A percentile compares a stretch with the other conserved stretches of the same genome.
Evolutionary conservation across 345 rosid genomes (phyloP).

Genomic region (Mercurialis annua): DNA sequence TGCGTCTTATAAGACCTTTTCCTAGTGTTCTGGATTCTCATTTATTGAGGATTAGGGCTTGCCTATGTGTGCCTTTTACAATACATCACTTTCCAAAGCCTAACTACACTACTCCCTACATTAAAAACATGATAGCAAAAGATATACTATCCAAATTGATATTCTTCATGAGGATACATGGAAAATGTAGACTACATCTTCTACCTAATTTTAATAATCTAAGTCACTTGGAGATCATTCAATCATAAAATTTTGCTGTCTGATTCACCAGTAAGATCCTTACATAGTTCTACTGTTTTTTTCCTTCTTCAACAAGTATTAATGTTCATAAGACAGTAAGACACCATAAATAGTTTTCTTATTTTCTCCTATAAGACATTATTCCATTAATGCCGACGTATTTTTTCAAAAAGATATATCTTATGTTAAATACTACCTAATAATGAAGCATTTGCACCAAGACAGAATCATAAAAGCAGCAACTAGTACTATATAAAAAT

Average conservation of each 20-base stretch:
- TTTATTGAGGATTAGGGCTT: slow-evolving; percentile 1
- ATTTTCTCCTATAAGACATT: background rate
- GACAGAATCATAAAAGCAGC: background rate
- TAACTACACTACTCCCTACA: background rate
- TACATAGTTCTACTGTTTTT: background rate
- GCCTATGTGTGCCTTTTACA: background rate
- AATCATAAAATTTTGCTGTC: too few relatives aligned
- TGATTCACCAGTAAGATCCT: background rate
- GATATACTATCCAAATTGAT: background rate
- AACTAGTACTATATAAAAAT: slow-evolving; percentile 1
- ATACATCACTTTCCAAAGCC: background rate
- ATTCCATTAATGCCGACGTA: background rate
- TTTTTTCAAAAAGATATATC: background rate
- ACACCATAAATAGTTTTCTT: background rate
- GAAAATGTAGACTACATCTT: background rate
- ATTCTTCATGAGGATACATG: background rate
- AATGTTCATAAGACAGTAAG: background rate
- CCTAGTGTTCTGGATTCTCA: background rate
- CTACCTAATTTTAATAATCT: background rate
- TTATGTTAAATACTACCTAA: background rate
- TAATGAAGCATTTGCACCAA: background rate
- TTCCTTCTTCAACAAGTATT: background rate
- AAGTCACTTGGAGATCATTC: background rate
- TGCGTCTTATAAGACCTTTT: background rate
- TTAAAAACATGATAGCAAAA: background rate